These are phyloP conservation scores for Suzukiozyma palmioleophila DNA, from an alignment of 1,139 yeast genomes.

Conservation along the genomic window DNA sequence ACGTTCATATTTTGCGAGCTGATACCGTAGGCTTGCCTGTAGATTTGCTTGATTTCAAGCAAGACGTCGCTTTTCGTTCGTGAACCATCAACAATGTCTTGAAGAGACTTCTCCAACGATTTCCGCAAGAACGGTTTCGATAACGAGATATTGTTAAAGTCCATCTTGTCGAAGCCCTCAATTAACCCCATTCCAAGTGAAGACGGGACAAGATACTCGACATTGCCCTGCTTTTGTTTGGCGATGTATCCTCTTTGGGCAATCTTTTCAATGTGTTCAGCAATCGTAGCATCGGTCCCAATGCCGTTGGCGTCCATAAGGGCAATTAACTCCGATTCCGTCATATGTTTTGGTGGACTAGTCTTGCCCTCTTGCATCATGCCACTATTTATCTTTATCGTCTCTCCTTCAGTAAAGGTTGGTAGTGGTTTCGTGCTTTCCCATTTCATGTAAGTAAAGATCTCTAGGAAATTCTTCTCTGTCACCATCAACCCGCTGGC, in stretches of 20 bases:
- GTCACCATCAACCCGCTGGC: conserved; percentile 70
- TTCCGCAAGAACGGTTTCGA: conserved; percentile 88
- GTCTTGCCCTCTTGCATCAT: conserved; percentile 73
- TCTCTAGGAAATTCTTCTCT: conserved; percentile 73
- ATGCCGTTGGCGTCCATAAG: conserved; percentile 97
- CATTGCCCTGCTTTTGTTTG: conserved; percentile 35
- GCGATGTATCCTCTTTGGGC: conserved; percentile 60
- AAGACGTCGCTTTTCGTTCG: conserved; percentile 53
- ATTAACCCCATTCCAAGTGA: conserved; percentile 82
- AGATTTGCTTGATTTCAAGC: conserved; percentile 52
- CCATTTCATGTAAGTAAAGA: conserved; percentile 82
- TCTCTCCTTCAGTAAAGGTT: conserved; percentile 52
- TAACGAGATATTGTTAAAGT: conserved; percentile 64
- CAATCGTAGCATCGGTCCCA: conserved; percentile 99
- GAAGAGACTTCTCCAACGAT: conserved; percentile 65
- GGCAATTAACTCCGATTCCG: conserved; percentile 89
- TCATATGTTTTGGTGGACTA: conserved; percentile 73
- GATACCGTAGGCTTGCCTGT: conserved; percentile 54
- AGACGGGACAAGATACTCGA: conserved; percentile 63
- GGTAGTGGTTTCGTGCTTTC: conserved; percentile 66
- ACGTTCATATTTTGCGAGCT: conserved; percentile 30
- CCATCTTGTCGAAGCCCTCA: conserved; percentile 81
- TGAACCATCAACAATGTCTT: conserved; percentile 64
- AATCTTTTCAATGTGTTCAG: conserved; percentile 91
- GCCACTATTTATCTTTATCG: conserved; percentile 48